These are phyloP conservation scores for Ramichloridium luteum DNA, from an alignment of 2,329 filamentous ascomycete genomes.

Conservation along the genomic window DNA sequence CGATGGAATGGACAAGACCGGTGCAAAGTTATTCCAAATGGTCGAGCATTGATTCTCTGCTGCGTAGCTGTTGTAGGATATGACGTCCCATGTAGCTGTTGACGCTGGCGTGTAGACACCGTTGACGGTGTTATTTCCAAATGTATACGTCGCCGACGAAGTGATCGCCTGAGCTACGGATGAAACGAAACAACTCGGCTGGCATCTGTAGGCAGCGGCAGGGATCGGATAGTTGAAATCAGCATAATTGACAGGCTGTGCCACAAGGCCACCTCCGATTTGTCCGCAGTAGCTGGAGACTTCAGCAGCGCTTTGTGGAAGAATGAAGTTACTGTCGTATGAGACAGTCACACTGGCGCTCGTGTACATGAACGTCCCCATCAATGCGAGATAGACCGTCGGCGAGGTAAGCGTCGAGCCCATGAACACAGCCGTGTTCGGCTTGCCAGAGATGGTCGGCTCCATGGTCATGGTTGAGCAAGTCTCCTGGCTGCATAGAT, in stretches of 20 bases:
- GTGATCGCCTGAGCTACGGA: neutral
- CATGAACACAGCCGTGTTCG: slow-evolving; percentile 10
- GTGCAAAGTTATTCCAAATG: slow-evolving; percentile 16
- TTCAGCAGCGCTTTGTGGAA: slow-evolving; percentile 9
- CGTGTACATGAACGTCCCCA: slow-evolving; percentile 11
- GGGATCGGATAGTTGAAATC: slow-evolving; percentile 12
- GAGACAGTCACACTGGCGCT: slow-evolving; percentile 5
- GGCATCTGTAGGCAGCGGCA: slow-evolving; percentile 15
- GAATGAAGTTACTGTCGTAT: slow-evolving; percentile 7
- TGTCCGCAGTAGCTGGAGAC: slow-evolving; percentile 13
- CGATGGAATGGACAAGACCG: slow-evolving; percentile 12
- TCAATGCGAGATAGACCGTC: slow-evolving; percentile 14
- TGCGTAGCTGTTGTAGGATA: slow-evolving; percentile 2
- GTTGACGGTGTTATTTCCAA: neutral
- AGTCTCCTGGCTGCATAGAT: slow-evolving; percentile 8
- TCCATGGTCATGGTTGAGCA: slow-evolving; percentile 8
- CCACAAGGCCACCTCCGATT: slow-evolving; percentile 5
- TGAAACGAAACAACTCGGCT: slow-evolving; percentile 13
- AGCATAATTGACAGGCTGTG: slow-evolving; percentile 12
- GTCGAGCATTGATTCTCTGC: slow-evolving; percentile 15
- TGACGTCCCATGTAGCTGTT: neutral
- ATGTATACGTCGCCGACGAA: slow-evolving; percentile 3
- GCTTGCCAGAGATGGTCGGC: slow-evolving; percentile 10
- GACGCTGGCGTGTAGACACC: slow-evolving; percentile 1
- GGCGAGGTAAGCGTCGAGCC: slow-evolving; percentile 15